A percentile compares a stretch with the other conserved stretches of the same genome.
Evolutionary conservation across 352 stramenopile genomes (phyloP).

Genomic region (Pythium brassicae): DNA sequence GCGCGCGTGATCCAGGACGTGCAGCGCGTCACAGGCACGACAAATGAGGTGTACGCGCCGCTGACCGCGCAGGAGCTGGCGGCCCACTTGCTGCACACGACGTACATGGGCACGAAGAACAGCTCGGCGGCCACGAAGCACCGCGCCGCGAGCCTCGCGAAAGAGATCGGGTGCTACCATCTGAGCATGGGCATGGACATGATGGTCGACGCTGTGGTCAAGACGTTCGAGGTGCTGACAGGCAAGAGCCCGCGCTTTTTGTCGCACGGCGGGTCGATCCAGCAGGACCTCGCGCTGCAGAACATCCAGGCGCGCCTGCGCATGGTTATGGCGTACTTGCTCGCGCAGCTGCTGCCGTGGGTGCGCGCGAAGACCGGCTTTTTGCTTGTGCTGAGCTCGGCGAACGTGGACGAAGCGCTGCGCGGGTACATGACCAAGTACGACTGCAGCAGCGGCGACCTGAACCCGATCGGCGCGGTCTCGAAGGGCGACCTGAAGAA

Average conservation of each 20-base stretch:
- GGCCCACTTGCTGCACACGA: constrained; percentile 93
- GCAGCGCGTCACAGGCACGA: constrained; percentile 73
- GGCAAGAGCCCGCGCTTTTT: constrained; percentile 90
- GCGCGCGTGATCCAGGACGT: constrained; percentile 83
- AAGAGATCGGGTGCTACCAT: constrained; percentile 95
- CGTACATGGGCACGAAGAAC: constrained; percentile 98
- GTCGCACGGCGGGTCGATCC: constrained; percentile 84
- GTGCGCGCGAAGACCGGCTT: constrained; percentile 93
- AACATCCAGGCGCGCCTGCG: constrained; percentile 98
- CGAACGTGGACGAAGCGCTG: constrained; percentile 98
- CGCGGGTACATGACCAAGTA: constrained; percentile 99
- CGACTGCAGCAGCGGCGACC: constrained; percentile 96
- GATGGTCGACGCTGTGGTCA: constrained; percentile 89
- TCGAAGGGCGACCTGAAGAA: constrained; percentile 96
- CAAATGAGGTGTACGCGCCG: constrained; percentile 42
- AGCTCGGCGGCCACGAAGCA: constrained; percentile 90
- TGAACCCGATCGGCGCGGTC: constrained; percentile 98
- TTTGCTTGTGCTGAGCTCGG: constrained; percentile 96
- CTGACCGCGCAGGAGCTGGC: constrained; percentile 88
- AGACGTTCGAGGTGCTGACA: constrained; percentile 70
- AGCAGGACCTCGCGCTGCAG: constrained; percentile 97
- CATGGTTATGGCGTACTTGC: constrained; percentile 98
- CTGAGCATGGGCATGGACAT: constrained; percentile 94
- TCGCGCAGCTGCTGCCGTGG: constrained; percentile 98
- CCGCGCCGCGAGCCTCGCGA: constrained; percentile 86